Base-by-base conservation (phyloP, 805 yeast species). In the Zygosaccharomyces siamensis region DNA sequence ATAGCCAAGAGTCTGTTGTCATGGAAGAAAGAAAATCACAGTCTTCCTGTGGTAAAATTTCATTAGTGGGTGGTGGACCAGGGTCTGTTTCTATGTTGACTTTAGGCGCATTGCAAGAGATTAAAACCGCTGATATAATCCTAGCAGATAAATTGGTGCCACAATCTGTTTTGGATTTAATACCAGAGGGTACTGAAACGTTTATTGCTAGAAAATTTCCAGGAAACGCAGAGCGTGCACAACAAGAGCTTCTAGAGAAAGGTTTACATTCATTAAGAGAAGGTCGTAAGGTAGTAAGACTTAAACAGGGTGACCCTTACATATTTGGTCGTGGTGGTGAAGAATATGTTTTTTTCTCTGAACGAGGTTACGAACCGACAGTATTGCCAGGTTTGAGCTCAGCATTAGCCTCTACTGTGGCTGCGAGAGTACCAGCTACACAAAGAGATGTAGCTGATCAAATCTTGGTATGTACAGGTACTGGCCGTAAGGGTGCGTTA, bases 281-380 rank as follows among this genome's bases (percentile, higher is more conserved):
- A 45, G 97, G 97, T 12, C 75, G 79, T 59, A 80, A 79, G 48
- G 96, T 92, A 1, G 95, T 92, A 2, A 74, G 98, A 50, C 75
- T 92, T 56, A 92, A 92, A 66, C 98, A 92, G 69, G 98, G 98
- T 30, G 98, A 92, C 65, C 98, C 98, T 7, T 92, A 89, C 66
- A 86, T 92, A 28, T 92, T 88, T 64, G 98, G 98, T 3, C 80
- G 98, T 54, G 98, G 98, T 39, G 97, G 96, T 36, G 98, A 92
- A 69, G 98, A 92, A 61, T 87, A 67, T 63, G 59, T 79, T 7
- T 90, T 73, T 63, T 92, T 92, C 67, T 60, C 74, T 26, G 59
- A 72, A 20, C 77, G 84, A 58, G 96, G 96, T 0, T 88, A 61
- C 58, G 72, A 65, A 16, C 95, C 96, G 12, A 58, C 65, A 4